Percentiles rank a stretch among this genome's conserved stretches.
These are phyloP conservation scores for Colletotrichum simmondsii DNA, from an alignment of 2,329 filamentous ascomycete species.

Conservation along the genomic window DNA sequence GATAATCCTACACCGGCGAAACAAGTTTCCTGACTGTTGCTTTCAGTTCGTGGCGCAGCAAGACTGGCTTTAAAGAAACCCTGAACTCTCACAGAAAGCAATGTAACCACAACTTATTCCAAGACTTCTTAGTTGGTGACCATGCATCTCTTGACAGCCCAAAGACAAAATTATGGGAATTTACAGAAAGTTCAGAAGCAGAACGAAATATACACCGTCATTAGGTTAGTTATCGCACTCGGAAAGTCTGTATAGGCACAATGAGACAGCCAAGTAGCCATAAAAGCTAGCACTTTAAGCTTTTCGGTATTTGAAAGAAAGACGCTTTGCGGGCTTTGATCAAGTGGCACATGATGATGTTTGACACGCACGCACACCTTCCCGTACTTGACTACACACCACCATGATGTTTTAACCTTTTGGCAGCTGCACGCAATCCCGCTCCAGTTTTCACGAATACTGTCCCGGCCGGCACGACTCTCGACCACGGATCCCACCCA, in stretches of 20 bases:
- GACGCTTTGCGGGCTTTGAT: slow-evolving; percentile 32
- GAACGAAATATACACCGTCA: slow-evolving; percentile 13
- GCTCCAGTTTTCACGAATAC: slow-evolving; percentile 18
- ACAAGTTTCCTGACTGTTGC: neutral
- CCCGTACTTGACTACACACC: slow-evolving; percentile 6
- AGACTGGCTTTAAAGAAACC: neutral
- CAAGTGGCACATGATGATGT: slow-evolving; percentile 33
- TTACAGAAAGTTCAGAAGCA: slow-evolving; percentile 12
- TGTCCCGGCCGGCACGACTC: slow-evolving; percentile 15
- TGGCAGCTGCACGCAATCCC: slow-evolving; percentile 35
- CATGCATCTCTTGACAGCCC: neutral
- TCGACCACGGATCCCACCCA: slow-evolving; percentile 23
- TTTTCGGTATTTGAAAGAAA: slow-evolving; percentile 32
- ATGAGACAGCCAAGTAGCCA: neutral
- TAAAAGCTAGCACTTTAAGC: slow-evolving; percentile 21
- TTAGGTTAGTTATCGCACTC: neutral
- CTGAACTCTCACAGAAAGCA: slow-evolving; percentile 11
- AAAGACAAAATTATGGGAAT: slow-evolving; percentile 10
- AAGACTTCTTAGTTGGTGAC: neutral
- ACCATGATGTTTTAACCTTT: slow-evolving; percentile 22
- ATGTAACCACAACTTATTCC: slow-evolving; percentile 3
- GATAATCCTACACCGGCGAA: neutral
- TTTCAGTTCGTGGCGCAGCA: slow-evolving; percentile 15
- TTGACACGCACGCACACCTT: slow-evolving; percentile 17
- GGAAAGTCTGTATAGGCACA: neutral